Conservation (phyloP, 768 basidiomycete genomes). For the Suillus lakei region DNA sequence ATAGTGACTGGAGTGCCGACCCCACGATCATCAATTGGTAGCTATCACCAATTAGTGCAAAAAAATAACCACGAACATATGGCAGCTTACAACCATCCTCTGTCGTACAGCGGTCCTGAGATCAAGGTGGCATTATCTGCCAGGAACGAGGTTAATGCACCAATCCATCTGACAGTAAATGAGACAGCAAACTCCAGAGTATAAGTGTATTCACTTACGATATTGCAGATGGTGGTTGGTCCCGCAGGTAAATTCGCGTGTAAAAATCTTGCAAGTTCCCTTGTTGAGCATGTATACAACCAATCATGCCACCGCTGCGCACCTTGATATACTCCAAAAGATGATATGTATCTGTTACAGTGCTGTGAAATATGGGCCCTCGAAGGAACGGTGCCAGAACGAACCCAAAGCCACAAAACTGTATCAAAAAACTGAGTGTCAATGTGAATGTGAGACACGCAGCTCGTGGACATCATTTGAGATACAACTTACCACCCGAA, state of each 20-base stretch:
- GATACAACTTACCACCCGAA: conserved; percentile 10
- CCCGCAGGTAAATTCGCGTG: conserved; percentile 31
- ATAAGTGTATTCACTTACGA: conserved; percentile 23
- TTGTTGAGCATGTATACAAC: not conserved
- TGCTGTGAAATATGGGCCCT: not conserved
- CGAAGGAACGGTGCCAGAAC: not conserved
- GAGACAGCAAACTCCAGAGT: conserved; percentile 33
- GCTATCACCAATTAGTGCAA: conserved; percentile 6
- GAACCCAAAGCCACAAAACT: conserved; percentile 34
- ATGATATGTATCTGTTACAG: conserved; percentile 27
- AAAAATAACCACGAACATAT: not conserved
- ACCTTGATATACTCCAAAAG: conserved; percentile 41
- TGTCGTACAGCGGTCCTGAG: conserved; percentile 37
- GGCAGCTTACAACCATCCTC: conserved; percentile 31
- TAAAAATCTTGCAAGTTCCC: conserved; percentile 36
- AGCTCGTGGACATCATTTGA: not conserved
- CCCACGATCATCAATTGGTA: conserved; percentile 19
- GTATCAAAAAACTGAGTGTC: conserved; percentile 24
- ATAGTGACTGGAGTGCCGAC: conserved; percentile 20
- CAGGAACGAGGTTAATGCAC: conserved; percentile 36
- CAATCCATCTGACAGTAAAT: conserved; percentile 36
- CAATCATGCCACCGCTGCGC: not conserved
- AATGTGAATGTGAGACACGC: not conserved
- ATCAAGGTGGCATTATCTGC: conserved; percentile 32
- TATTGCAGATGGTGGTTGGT: conserved; percentile 32